A percentile compares a stretch with the other conserved stretches of the same genome.
phyloP scores from a whole-genome alignment of 2,329 filamentous ascomycete species.

The Trichoderma oligosporum region DNA sequence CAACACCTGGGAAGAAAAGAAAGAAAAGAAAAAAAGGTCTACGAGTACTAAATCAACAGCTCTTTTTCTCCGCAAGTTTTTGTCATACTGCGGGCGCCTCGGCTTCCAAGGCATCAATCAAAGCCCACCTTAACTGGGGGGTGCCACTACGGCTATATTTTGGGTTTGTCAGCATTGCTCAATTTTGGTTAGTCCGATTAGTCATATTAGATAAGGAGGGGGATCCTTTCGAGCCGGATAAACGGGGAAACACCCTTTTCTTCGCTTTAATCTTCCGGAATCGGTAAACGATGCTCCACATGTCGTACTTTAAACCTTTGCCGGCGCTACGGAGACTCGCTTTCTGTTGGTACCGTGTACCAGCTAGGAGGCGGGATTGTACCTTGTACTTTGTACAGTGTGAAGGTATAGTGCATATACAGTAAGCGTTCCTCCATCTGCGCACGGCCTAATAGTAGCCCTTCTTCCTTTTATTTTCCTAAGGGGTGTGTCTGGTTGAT shows the following conservation, averaged over 20 bases:
- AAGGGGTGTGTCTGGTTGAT: not conserved
- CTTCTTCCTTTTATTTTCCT: not conserved
- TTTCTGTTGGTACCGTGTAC: not conserved
- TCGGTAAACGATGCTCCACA: not conserved
- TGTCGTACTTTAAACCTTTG: not conserved
- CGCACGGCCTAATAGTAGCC: not conserved
- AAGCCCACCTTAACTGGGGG: too few relatives aligned
- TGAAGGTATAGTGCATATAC: not conserved
- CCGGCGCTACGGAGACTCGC: not conserved
- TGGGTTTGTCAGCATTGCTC: slow-evolving; percentile 18
- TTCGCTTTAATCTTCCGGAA: not conserved
- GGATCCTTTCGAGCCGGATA: not conserved
- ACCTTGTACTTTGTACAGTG: too few relatives aligned
- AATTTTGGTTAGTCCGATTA: slow-evolving; percentile 7
- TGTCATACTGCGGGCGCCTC: slow-evolving; percentile 3
- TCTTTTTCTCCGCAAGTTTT: not conserved
- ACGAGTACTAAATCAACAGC: not conserved
- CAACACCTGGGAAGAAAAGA: too few relatives aligned
- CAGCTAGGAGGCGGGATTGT: too few relatives aligned
- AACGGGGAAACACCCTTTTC: not conserved
- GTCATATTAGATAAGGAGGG: slow-evolving; percentile 11
- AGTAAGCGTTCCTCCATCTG: not conserved
- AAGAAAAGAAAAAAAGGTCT: too few relatives aligned
- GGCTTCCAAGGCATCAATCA: not conserved
- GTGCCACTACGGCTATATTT: too few relatives aligned